phyloP scores from a whole-genome alignment of 495 filamentous ascomycete genomes.

The Penicillium ochrochloron region DNA sequence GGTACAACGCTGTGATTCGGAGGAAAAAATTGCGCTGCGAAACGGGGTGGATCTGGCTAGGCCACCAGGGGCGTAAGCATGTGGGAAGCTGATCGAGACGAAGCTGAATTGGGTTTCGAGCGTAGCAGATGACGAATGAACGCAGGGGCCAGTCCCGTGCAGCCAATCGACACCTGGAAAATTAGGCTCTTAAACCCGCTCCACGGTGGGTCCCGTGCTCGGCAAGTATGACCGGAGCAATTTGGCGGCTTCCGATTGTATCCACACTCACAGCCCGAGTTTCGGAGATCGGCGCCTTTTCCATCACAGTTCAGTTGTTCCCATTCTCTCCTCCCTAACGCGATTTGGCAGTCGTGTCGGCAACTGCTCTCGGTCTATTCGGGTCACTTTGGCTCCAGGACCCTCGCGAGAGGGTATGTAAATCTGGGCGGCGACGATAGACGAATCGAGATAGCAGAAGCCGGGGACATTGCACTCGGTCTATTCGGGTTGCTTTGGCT shows the following conservation, averaged over 20 bases:
- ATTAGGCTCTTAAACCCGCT: slow-evolving; percentile 2
- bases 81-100: slow-evolving; percentile 1
- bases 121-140: slow-evolving; percentile 9
- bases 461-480: not conserved
- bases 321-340: not conserved
- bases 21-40: slow-evolving; percentile 5
- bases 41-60: not conserved
- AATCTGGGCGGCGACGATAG: not conserved
- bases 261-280: not conserved
- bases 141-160: slow-evolving; percentile 4
- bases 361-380: not conserved
- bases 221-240: not conserved
- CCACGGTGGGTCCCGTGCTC: slow-evolving; percentile 11
- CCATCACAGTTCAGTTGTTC: not conserved
- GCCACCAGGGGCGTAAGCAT: slow-evolving; percentile 4
- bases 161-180: slow-evolving; percentile 13
- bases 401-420: not conserved
- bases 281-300: not conserved
- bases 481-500: not conserved
- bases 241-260: not conserved
- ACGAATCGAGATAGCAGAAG: not conserved
- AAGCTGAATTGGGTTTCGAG: slow-evolving; percentile 16
- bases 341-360: not conserved
- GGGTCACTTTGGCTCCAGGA: not conserved
- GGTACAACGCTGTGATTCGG: not conserved